phyloP scores from a whole-genome alignment of 1,284 basidiomycete genomes.

The Fomitopsis palustris region DNA sequence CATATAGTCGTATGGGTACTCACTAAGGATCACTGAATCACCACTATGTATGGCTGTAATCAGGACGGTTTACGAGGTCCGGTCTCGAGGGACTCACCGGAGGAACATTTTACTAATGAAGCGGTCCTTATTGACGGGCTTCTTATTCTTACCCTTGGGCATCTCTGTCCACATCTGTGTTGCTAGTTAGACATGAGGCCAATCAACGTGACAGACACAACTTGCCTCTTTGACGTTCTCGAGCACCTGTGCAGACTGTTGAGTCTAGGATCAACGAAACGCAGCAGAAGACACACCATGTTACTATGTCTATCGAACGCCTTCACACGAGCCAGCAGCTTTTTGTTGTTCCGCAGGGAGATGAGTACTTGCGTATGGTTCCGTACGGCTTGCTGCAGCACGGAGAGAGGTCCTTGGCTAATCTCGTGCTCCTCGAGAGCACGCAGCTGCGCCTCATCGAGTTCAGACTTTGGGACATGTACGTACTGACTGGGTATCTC shows the following conservation, averaged over 20 bases:
- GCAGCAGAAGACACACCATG: slow-evolving; percentile 65
- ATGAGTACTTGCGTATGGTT: slow-evolving; percentile 98
- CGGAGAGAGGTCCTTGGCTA: slow-evolving; percentile 95
- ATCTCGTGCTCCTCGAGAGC: slow-evolving; percentile 97
- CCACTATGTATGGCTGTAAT: slow-evolving; percentile 49
- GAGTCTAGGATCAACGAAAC: neutral
- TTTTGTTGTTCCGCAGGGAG: slow-evolving; percentile 97
- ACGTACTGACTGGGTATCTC: slow-evolving; percentile 80
- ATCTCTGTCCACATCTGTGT: slow-evolving; percentile 98
- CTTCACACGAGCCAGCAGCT: slow-evolving; percentile 95
- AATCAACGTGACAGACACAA: neutral
- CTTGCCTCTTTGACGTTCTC: slow-evolving; percentile 95
- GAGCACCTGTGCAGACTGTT: slow-evolving; percentile 57
- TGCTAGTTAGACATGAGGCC: no score
- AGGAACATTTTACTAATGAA: slow-evolving; percentile 99
- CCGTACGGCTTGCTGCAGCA: slow-evolving; percentile 95
- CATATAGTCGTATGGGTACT: slow-evolving; percentile 28
- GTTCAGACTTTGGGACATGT: slow-evolving; percentile 94
- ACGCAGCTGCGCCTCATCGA: slow-evolving; percentile 94
- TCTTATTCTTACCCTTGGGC: slow-evolving; percentile 98
- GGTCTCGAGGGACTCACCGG: slow-evolving; percentile 47
- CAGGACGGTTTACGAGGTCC: neutral
- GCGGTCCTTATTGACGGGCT: slow-evolving; percentile 97
- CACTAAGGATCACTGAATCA: slow-evolving; percentile 93
- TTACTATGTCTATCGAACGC: slow-evolving; percentile 99